Percentiles rank a stretch among this genome's conserved stretches.
Conservation (phyloP, 2,329 filamentous ascomycete genomes). For the Dactylella cylindrospora region DNA sequence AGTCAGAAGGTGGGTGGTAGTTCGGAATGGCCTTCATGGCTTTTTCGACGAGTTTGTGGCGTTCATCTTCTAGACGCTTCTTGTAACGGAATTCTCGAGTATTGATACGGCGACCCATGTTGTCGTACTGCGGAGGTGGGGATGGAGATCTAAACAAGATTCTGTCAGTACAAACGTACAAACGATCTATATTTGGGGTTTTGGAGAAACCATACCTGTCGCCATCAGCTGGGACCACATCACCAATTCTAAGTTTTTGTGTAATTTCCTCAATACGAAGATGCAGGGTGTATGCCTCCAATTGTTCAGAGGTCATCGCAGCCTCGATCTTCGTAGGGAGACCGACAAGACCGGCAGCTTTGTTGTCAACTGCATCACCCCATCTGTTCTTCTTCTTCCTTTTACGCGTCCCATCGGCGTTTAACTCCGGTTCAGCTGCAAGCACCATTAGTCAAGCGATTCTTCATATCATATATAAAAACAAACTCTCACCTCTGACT, state of each 20-base stretch:
- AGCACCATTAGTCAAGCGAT: background rate
- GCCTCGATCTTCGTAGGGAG: slow-evolving; percentile 93
- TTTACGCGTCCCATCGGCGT: slow-evolving; percentile 74
- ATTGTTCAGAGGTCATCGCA: slow-evolving; percentile 97
- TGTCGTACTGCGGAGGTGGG: slow-evolving; percentile 95
- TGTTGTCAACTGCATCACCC: slow-evolving; percentile 97
- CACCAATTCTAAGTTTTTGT: slow-evolving; percentile 97
- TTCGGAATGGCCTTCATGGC: slow-evolving; percentile 99
- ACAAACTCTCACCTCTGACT: slow-evolving; percentile 69
- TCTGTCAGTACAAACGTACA: background rate
- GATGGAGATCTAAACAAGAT: slow-evolving; percentile 74
- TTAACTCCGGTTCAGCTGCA: slow-evolving; percentile 54
- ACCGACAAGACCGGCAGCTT: slow-evolving; percentile 96
- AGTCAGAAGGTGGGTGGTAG: slow-evolving; percentile 97
- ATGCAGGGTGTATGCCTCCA: slow-evolving; percentile 95
- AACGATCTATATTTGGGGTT: slow-evolving; percentile 12
- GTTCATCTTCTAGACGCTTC: slow-evolving; percentile 96
- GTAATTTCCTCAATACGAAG: slow-evolving; percentile 98
- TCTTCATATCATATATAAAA: too few species aligned
- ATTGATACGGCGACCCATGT: slow-evolving; percentile 98
- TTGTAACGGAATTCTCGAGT: slow-evolving; percentile 98
- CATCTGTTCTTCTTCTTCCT: slow-evolving; percentile 99
- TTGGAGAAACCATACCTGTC: slow-evolving; percentile 69
- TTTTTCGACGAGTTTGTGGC: slow-evolving; percentile 97
- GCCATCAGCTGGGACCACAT: slow-evolving; percentile 94